Evolutionary conservation across 495 filamentous ascomycete genomes (phyloP).

Genomic region (Xylaria castorea): DNA sequence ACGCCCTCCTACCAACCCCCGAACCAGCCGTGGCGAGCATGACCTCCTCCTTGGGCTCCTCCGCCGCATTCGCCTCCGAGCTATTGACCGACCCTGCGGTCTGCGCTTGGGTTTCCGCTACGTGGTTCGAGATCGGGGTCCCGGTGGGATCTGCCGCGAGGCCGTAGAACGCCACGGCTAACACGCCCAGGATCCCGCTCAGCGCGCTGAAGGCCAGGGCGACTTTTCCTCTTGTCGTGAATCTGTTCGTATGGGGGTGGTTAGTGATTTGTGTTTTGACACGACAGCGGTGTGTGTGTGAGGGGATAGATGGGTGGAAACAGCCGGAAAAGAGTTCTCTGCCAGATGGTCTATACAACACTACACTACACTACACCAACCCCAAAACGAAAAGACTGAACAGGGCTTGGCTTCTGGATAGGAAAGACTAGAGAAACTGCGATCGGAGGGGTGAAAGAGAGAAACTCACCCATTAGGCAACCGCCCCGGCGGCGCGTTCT

Average conservation of each 20-base stretch:
- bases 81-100: conserved; percentile 15
- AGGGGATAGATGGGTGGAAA: no score
- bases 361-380: no score
- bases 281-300: neutral
- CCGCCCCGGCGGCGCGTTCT: conserved; percentile 59
- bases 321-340: no score
- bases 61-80: conserved; percentile 22
- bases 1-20: neutral
- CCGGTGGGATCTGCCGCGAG: conserved; percentile 42
- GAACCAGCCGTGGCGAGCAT: neutral
- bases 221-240: conserved; percentile 73
- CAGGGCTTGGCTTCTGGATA: no score
- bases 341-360: no score
- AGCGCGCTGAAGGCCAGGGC: conserved; percentile 76
- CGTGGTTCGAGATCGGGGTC: conserved; percentile 7
- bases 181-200: conserved; percentile 74
- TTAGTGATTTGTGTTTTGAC: neutral
- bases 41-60: conserved; percentile 24
- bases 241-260: conserved; percentile 45
- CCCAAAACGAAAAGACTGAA: no score
- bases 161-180: conserved; percentile 72
- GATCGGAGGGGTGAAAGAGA: neutral
- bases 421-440: no score
- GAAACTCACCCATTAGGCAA: conserved; percentile 65
- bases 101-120: neutral